Evolutionary conservation across 805 yeast species (phyloP).

Genomic region (Sugiyamaella boreocaroliniensis): DNA sequence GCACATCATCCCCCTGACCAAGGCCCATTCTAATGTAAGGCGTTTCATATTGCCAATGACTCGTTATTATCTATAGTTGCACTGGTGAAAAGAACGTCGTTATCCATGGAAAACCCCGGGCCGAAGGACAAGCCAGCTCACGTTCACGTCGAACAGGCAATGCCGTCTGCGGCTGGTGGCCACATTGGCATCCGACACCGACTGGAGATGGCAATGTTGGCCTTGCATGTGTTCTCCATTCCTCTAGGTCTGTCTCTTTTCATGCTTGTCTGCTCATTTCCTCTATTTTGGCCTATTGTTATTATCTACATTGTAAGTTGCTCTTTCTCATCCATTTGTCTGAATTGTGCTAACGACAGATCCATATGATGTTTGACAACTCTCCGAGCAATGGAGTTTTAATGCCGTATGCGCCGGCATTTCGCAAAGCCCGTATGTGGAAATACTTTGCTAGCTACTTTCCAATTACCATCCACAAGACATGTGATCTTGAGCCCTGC

Average conservation of each 20-base stretch:
- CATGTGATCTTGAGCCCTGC: constrained; percentile 68
- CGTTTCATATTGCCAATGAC: too few relatives aligned
- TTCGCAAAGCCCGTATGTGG: constrained; percentile 58
- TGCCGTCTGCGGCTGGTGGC: too few relatives aligned
- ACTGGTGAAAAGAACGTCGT: too few relatives aligned
- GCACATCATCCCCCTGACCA: neutral
- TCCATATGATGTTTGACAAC: constrained; percentile 52
- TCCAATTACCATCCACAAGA: constrained; percentile 67
- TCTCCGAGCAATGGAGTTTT: constrained; percentile 73
- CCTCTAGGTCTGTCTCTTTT: constrained; percentile 43
- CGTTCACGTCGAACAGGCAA: too few relatives aligned
- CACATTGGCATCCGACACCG: constrained; percentile 34
- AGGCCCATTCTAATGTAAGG: too few relatives aligned
- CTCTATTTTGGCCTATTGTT: constrained; percentile 60
- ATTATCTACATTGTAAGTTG: constrained; percentile 46
- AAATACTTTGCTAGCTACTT: constrained; percentile 68
- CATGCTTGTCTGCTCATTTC: constrained; percentile 51
- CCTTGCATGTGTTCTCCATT: constrained; percentile 69
- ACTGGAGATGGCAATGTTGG: constrained; percentile 58
- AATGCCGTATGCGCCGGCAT: constrained; percentile 48
- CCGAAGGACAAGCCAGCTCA: too few relatives aligned
- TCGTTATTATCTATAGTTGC: too few relatives aligned
- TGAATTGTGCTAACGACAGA: constrained; percentile 8
- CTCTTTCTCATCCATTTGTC: neutral
- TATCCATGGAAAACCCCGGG: too few relatives aligned